A percentile compares a stretch with the other conserved stretches of the same genome.
Conservation (phyloP, 768 basidiomycete genomes). For the Filobasidium wieringae region DNA sequence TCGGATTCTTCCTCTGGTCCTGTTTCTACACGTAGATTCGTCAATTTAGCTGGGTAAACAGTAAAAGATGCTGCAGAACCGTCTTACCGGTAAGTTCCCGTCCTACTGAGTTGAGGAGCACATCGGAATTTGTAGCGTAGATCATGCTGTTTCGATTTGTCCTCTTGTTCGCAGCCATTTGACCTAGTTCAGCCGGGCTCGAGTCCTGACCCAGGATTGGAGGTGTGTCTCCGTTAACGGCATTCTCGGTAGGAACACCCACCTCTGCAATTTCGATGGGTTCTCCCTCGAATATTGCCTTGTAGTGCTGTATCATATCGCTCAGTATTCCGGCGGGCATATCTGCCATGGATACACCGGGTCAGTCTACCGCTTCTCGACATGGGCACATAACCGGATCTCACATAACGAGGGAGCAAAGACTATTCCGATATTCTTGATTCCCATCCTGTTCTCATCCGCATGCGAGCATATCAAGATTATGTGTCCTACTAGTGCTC, state of each 20-base stretch:
- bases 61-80: neutral
- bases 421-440: slow-evolving; percentile 90
- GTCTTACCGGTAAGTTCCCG: neutral
- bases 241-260: neutral
- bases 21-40: neutral
- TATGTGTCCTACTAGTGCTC: slow-evolving; percentile 86
- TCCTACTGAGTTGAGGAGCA: neutral
- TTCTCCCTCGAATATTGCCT: slow-evolving; percentile 79
- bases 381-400: neutral
- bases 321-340: slow-evolving; percentile 97
- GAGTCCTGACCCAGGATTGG: too few species aligned
- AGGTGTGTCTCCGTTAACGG: too few species aligned
- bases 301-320: slow-evolving; percentile 85
- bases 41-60: too few species aligned
- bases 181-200: neutral
- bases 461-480: slow-evolving; percentile 90
- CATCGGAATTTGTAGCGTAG: slow-evolving; percentile 44
- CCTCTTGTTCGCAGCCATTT: neutral
- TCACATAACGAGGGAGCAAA: slow-evolving; percentile 81
- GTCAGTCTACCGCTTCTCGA: too few species aligned
- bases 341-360: slow-evolving; percentile 28
- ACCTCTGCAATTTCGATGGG: neutral
- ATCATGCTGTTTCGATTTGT: slow-evolving; percentile 68
- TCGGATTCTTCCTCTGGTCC: neutral
- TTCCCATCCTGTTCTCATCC: slow-evolving; percentile 87